Evolutionary conservation across 2,329 filamentous ascomycete genomes (phyloP).

Genomic region (Blumeria graminis): DNA sequence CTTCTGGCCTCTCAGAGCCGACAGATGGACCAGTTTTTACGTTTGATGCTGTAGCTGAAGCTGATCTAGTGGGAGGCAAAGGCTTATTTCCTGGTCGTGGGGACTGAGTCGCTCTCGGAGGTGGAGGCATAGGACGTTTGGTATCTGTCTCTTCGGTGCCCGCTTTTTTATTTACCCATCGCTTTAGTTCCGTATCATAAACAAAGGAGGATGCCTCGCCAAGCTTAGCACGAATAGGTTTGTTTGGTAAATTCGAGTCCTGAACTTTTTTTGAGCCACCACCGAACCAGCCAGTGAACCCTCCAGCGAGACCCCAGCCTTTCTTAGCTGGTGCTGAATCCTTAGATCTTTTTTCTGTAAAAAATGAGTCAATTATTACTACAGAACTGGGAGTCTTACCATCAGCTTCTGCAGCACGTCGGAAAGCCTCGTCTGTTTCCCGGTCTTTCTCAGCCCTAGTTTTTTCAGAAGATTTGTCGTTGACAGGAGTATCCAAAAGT

Average conservation of each 20-base stretch:
- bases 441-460: slow-evolving; percentile 44
- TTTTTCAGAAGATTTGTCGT: slow-evolving; percentile 25
- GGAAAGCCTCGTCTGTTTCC: slow-evolving; percentile 67
- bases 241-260: slow-evolving; percentile 22
- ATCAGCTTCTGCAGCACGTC: slow-evolving; percentile 57
- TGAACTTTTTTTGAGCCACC: slow-evolving; percentile 30
- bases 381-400: slow-evolving; percentile 22
- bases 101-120: slow-evolving; percentile 34
- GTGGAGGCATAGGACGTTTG: slow-evolving; percentile 50
- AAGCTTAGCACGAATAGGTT: slow-evolving; percentile 75
- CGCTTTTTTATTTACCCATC: slow-evolving; percentile 94
- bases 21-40: not conserved
- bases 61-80: not conserved
- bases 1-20: not conserved
- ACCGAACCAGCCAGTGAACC: slow-evolving; percentile 76
- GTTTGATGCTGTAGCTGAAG: not conserved
- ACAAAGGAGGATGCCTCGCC: slow-evolving; percentile 85
- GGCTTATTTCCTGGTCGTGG: slow-evolving; percentile 15
- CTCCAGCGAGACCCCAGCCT: slow-evolving; percentile 63
- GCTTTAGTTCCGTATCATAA: slow-evolving; percentile 87
- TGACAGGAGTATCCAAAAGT: slow-evolving; percentile 15
- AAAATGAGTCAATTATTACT: not conserved
- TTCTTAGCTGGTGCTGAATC: slow-evolving; percentile 29
- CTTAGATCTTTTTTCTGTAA: slow-evolving; percentile 33
- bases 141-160: slow-evolving; percentile 32